Conservation (phyloP, 352 stramenopile species). For the Pythium rishiriense region DNA sequence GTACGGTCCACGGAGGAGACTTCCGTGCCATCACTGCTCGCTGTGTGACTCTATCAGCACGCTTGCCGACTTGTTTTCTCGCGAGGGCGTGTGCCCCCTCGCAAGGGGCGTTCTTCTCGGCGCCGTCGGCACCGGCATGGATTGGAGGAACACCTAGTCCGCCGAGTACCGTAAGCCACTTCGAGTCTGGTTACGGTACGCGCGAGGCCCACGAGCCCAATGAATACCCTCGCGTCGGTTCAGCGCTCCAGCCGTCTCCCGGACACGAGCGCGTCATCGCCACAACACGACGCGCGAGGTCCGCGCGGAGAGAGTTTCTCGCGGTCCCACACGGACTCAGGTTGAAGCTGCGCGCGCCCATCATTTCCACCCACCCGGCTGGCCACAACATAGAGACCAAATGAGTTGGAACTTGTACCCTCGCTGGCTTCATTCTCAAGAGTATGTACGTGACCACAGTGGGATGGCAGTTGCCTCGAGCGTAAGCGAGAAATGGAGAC, state of each 20-base stretch:
- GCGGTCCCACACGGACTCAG: neutral
- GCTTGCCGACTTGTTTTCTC: too few relatives aligned
- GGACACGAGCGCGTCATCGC: neutral
- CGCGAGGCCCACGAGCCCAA: neutral
- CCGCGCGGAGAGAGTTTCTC: neutral
- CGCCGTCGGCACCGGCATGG: too few relatives aligned
- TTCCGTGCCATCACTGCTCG: too few relatives aligned
- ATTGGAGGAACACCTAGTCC: too few relatives aligned
- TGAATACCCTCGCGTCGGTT: neutral
- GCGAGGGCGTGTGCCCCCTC: too few relatives aligned
- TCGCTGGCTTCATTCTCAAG: neutral
- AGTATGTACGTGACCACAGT: neutral
- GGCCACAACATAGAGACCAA: constrained; percentile 4
- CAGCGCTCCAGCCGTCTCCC: neutral
- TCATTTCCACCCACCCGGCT: neutral
- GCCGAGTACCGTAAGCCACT: too few relatives aligned
- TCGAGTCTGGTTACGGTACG: too few relatives aligned
- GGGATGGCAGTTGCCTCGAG: neutral
- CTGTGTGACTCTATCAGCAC: too few relatives aligned
- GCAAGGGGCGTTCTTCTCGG: too few relatives aligned
- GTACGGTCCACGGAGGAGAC: neutral
- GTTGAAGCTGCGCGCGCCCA: constrained; percentile 6
- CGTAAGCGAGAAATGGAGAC: neutral
- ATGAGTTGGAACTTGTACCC: neutral
- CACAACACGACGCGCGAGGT: neutral